Percentiles rank a stretch among this genome's conserved stretches.
Conservation (phyloP, 148 eudicot species). For the Arctostaphylos glauca region DNA sequence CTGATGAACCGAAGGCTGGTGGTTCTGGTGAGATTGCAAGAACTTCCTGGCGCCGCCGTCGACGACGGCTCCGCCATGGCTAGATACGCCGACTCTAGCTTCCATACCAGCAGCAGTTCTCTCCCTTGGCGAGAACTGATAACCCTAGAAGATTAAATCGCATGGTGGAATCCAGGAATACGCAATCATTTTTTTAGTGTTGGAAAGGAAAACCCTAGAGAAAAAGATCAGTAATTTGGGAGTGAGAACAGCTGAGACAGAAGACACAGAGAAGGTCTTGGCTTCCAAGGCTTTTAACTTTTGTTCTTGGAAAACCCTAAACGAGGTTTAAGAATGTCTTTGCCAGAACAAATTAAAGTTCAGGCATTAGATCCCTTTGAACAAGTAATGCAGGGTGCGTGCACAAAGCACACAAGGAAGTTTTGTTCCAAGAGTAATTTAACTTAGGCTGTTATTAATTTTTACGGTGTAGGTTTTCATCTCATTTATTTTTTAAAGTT, state of each 20-base stretch:
- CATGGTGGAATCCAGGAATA: background rate
- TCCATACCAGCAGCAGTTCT: constrained; percentile 25
- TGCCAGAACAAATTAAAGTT: too few relatives aligned
- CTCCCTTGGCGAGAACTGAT: background rate
- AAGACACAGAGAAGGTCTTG: background rate
- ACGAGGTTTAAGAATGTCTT: too few relatives aligned
- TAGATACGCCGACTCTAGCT: constrained; percentile 30
- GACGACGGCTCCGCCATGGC: constrained; percentile 32
- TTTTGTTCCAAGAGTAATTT: too few relatives aligned
- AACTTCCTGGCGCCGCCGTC: constrained; percentile 36
- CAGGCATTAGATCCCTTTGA: too few relatives aligned
- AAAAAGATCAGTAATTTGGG: background rate
- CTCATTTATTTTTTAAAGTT: too few relatives aligned
- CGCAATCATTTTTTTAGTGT: background rate
- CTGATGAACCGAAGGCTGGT: constrained; percentile 28
- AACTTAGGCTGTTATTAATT: too few relatives aligned
- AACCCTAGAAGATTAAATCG: constrained; percentile 6
- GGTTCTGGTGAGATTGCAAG: constrained; percentile 23
- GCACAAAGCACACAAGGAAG: too few relatives aligned
- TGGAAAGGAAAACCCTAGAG: background rate
- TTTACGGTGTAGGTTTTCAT: too few relatives aligned
- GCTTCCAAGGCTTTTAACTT: background rate
- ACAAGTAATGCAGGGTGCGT: too few relatives aligned
- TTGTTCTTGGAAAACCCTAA: background rate
- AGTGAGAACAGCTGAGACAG: background rate